Percentiles rank a stretch among this genome's conserved stretches.
Conservation (phyloP, 2,329 filamentous ascomycete genomes). For the Calycina herbarum region DNA sequence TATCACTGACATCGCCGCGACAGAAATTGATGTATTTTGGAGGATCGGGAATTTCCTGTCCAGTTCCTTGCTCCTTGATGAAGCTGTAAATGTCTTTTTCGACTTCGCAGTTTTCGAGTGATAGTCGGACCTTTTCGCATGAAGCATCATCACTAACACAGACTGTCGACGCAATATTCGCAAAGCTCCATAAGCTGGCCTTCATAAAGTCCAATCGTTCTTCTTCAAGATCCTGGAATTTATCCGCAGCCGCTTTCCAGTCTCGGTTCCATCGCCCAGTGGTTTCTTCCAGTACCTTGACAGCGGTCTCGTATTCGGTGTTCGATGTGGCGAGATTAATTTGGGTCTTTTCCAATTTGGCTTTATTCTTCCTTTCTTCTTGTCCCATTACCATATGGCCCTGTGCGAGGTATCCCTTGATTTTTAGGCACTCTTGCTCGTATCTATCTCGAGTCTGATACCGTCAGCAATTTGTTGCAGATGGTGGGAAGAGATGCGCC, state of each 20-base stretch:
- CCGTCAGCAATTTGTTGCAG: conserved; percentile 20
- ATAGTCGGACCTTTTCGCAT: conserved; percentile 92
- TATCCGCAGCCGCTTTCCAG: conserved; percentile 97
- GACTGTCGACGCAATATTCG: conserved; percentile 94
- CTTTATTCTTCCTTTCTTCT: conserved; percentile 98
- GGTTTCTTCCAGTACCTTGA: conserved; percentile 92
- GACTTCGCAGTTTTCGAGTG: conserved; percentile 92
- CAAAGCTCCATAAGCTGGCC: conserved; percentile 96
- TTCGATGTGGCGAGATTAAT: conserved; percentile 90
- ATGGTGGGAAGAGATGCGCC: conserved; percentile 30
- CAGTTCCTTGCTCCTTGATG: conserved; percentile 85
- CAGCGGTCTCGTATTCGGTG: conserved; percentile 87
- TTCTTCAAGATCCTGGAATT: conserved; percentile 98
- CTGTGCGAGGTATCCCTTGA: conserved; percentile 97
- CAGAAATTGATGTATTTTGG: conserved; percentile 99
- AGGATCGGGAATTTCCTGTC: conserved; percentile 94
- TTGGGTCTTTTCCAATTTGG: conserved; percentile 97
- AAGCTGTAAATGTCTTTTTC: conserved; percentile 91
- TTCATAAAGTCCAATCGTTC: conserved; percentile 96
- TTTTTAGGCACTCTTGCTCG: conserved; percentile 96
- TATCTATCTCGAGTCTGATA: conserved; percentile 81
- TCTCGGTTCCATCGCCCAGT: conserved; percentile 96
- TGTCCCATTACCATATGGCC: conserved; percentile 99
- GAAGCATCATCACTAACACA: conserved; percentile 97
- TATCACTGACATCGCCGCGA: conserved; percentile 80